phyloP scores from a whole-genome alignment of 192 early-diverging fungal genomes.

The Coemansia javaensis region DNA sequence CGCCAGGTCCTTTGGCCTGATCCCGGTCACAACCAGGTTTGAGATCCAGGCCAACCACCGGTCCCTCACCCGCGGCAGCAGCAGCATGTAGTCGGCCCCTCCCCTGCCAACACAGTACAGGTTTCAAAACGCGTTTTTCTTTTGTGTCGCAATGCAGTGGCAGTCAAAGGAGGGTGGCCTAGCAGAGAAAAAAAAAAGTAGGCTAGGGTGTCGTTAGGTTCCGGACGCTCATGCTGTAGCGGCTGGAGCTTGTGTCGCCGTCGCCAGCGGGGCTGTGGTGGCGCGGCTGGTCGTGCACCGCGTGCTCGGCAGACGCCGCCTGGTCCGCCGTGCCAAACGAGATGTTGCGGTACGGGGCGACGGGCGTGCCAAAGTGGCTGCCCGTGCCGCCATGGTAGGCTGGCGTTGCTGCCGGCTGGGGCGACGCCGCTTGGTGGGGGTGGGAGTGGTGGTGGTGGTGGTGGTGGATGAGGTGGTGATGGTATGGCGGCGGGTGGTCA shows the following conservation, averaged over 20 bases:
- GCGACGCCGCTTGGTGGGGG: neutral
- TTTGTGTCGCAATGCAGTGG: too few species aligned
- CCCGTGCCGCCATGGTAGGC: too few species aligned
- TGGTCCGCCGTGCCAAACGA: constrained; percentile 1
- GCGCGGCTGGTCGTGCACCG: constrained; percentile 9
- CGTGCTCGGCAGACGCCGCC: neutral
- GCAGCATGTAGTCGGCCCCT: neutral
- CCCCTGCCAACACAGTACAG: too few species aligned
- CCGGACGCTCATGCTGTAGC: constrained; percentile 47
- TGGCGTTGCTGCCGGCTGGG: too few species aligned
- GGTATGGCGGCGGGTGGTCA: neutral
- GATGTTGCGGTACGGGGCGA: constrained; percentile 1
- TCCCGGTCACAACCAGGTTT: constrained; percentile 44
- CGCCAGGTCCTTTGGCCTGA: constrained; percentile 55
- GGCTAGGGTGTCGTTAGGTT: constrained; percentile 37
- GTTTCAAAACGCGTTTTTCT: too few species aligned
- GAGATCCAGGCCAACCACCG: neutral
- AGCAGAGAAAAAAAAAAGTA: neutral
- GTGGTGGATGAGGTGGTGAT: too few species aligned
- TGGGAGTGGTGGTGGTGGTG: too few species aligned
- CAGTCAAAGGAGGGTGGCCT: neutral
- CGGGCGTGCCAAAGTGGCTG: neutral
- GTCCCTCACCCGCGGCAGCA: constrained; percentile 8
- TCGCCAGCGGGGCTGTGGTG: constrained; percentile 9
- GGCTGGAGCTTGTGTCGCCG: constrained; percentile 12